phyloP scores from a whole-genome alignment of 2,329 filamentous ascomycete species.

The Chaetomiaceae sp. region DNA sequence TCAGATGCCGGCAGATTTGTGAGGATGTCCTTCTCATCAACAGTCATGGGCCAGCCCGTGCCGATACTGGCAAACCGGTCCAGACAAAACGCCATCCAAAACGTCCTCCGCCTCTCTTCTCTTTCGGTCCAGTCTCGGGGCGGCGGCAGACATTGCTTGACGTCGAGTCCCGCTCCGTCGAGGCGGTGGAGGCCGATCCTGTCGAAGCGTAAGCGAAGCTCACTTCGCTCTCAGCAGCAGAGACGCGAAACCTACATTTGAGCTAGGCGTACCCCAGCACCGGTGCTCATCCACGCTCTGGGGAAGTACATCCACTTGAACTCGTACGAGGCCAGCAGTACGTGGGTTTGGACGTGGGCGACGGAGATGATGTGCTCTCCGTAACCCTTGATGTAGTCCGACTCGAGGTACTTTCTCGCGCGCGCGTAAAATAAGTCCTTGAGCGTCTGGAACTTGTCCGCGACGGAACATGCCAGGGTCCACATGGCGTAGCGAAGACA shows the following conservation, averaged over 20 bases:
- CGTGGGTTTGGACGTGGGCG: conserved; percentile 79
- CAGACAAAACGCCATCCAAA: conserved; percentile 89
- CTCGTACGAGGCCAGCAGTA: conserved; percentile 74
- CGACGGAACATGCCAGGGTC: conserved; percentile 82
- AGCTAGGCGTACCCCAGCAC: conserved; percentile 69
- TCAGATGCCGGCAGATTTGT: conserved; percentile 81
- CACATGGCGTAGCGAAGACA: conserved; percentile 92
- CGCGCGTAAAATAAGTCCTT: conserved; percentile 87
- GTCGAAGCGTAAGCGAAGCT: conserved; percentile 32
- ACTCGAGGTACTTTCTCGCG: conserved; percentile 82
- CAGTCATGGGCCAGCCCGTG: conserved; percentile 92
- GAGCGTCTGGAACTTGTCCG: conserved; percentile 71
- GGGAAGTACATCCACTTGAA: conserved; percentile 99
- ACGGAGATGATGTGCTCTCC: conserved; percentile 84
- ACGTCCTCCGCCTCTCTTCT: conserved; percentile 85
- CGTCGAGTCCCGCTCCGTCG: conserved; percentile 75
- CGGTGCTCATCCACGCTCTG: conserved; percentile 88
- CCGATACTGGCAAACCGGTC: conserved; percentile 94
- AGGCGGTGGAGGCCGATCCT: conserved; percentile 91
- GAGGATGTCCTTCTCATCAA: conserved; percentile 87
- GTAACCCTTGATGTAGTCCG: conserved; percentile 85
- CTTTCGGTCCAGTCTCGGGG: conserved; percentile 90
- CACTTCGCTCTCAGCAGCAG: too few relatives aligned
- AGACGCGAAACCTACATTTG: conserved; percentile 59
- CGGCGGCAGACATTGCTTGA: conserved; percentile 84